A percentile compares a stretch with the other conserved stretches of the same genome.
These are phyloP conservation scores for Blastocystis sp. DNA, from an alignment of 352 stramenopile genomes.

Conservation along the genomic window DNA sequence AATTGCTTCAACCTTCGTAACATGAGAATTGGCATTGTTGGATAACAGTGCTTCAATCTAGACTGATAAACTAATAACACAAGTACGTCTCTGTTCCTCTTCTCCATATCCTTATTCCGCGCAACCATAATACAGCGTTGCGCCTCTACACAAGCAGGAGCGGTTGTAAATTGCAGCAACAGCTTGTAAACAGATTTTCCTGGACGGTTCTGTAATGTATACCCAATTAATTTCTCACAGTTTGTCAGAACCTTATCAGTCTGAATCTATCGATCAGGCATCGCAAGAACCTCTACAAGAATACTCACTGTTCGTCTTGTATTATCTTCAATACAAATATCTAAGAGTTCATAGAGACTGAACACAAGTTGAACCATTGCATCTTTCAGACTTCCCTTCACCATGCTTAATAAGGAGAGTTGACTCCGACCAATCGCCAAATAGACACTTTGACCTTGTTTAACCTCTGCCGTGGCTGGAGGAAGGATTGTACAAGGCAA, in stretches of 20 bases:
- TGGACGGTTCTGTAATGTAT: background rate
- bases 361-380: background rate
- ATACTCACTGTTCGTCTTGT: background rate
- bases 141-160: background rate
- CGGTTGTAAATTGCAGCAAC: conserved; percentile 20
- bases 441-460: background rate
- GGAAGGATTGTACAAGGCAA: background rate
- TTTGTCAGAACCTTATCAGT: background rate
- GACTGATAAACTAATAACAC: background rate
- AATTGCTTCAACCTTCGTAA: background rate
- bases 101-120: conserved; percentile 37
- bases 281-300: background rate
- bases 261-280: background rate
- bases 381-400: conserved; percentile 3
- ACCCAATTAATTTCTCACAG: background rate
- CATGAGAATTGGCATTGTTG: background rate
- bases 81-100: background rate
- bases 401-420: background rate
- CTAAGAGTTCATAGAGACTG: background rate
- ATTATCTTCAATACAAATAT: conserved; percentile 23
- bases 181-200: conserved; percentile 6
- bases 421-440: conserved; percentile 4
- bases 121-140: conserved; percentile 31
- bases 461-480: background rate
- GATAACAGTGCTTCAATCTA: background rate